Evolutionary conservation across 306 rosid genomes (phyloP), one percentile per base, ranked within the genome.

Genomic region (Glycine latifolia): DNA sequence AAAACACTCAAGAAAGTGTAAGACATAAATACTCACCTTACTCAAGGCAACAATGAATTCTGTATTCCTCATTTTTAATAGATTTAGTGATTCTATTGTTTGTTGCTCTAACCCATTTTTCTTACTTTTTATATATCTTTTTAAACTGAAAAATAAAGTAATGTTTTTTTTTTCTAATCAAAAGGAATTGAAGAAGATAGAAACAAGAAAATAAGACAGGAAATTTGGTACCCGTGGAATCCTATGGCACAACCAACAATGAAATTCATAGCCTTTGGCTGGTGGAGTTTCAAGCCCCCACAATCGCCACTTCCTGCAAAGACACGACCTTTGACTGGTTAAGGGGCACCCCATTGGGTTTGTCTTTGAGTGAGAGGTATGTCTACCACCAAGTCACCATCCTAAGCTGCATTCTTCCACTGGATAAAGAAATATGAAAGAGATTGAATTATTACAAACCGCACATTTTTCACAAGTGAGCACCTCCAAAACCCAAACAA

Each of bases 71-170:
- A 90, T 93, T 84, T 84, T 95, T 85, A 95, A 91, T 56, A 95
- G 92, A 76, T 95, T 91, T 75, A 95, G 90, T 5, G 99, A 95
- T 81, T 95, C 99, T 61, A 90, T 93, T 73, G 99, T 95, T 68
- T 93, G 99, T 39, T 85, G 99, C 91, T 95, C 97, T 81, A 95
- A 85, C 68, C 99, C 99, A 78, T 95, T n/a, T n/a, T n/a, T n/a
- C n/a, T n/a, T n/a, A n/a, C n/a, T n/a, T n/a, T n/a, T n/a, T n/a
- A n/a, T n/a, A n/a, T n/a, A n/a, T n/a, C n/a, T n/a, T n/a, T n/a
- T n/a, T n/a, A n/a, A n/a, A n/a, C n/a, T n/a, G n/a, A n/a, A n/a
- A n/a, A n/a, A n/a, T n/a, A n/a, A n/a, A n/a, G n/a, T n/a, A n/a
- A n/a, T n/a, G n/a, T n/a, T n/a, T n/a, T n/a, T n/a, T n/a, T n/a